Percentiles rank a stretch among this genome's conserved stretches.
phyloP scores from a whole-genome alignment of 2,329 filamentous ascomycete species.

The Phaeoacremonium minimum region DNA sequence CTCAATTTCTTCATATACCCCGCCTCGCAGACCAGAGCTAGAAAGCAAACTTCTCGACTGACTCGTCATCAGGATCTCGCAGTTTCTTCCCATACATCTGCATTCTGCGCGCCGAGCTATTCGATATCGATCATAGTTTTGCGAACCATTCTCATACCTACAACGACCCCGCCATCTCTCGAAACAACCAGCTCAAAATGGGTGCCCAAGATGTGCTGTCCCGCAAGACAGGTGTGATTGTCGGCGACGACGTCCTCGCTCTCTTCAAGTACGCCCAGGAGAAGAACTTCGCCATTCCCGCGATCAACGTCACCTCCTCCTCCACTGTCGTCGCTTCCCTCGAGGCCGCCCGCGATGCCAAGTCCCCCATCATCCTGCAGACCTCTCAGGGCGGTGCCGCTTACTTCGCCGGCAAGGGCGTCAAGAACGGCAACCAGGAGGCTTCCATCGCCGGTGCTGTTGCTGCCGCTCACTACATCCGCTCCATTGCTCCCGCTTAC shows the following conservation, averaged over 20 bases:
- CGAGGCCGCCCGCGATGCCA: slow-evolving; percentile 90
- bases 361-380: slow-evolving; percentile 90
- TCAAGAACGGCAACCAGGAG: slow-evolving; percentile 75
- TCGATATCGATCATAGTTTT: too few species aligned
- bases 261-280: slow-evolving; percentile 90
- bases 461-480: slow-evolving; percentile 90
- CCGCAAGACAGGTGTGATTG: slow-evolving; percentile 63
- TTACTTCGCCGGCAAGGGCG: slow-evolving; percentile 88
- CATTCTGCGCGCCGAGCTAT: too few species aligned
- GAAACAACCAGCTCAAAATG: slow-evolving; percentile 29
- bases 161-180: too few species aligned
- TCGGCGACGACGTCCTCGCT: slow-evolving; percentile 32
- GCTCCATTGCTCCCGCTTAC: slow-evolving; percentile 80
- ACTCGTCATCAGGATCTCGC: too few species aligned
- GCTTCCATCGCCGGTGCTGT: slow-evolving; percentile 86
- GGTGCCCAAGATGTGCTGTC: slow-evolving; percentile 49
- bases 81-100: too few species aligned
- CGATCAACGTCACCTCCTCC: slow-evolving; percentile 91
- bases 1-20: too few species aligned
- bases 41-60: too few species aligned
- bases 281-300: slow-evolving; percentile 84
- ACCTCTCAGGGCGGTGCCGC: slow-evolving; percentile 89
- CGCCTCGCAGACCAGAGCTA: too few species aligned
- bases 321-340: slow-evolving; percentile 74
- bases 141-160: too few species aligned